These are phyloP conservation scores for Talaromyces funiculosus DNA, from an alignment of 2,329 filamentous ascomycete genomes.

Conservation along the genomic window DNA sequence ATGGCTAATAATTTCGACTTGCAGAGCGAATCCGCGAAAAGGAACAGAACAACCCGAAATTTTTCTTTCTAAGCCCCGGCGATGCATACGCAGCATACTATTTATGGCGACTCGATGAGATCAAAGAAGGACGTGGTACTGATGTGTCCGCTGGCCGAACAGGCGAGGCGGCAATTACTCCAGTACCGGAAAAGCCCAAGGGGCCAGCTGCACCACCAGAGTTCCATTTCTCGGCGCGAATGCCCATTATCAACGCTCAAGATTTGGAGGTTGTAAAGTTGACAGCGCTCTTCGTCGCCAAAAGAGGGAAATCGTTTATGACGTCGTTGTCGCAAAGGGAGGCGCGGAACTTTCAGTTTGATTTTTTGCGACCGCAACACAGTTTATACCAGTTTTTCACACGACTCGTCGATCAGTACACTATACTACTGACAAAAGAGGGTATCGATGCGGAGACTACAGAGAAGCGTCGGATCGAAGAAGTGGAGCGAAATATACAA, in stretches of 20 bases:
- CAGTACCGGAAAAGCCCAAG: slow-evolving; percentile 59
- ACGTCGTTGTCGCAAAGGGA: slow-evolving; percentile 84
- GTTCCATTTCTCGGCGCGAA: slow-evolving; percentile 89
- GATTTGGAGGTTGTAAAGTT: slow-evolving; percentile 70
- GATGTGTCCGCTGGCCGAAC: slow-evolving; percentile 69
- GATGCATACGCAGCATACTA: slow-evolving; percentile 89
- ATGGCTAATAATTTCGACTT: background rate
- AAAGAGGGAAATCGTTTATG: slow-evolving; percentile 88
- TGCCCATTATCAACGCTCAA: slow-evolving; percentile 94
- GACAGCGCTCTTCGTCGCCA: slow-evolving; percentile 86
- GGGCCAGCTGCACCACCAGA: slow-evolving; percentile 80
- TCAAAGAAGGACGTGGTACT: slow-evolving; percentile 76
- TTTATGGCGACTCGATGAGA: slow-evolving; percentile 81
- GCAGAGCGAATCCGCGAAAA: slow-evolving; percentile 75
- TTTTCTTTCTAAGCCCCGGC: slow-evolving; percentile 73
- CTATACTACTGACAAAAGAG: slow-evolving; percentile 64
- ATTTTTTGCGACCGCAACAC: slow-evolving; percentile 91
- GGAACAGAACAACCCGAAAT: slow-evolving; percentile 78
- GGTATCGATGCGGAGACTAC: slow-evolving; percentile 65
- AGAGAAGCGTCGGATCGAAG: slow-evolving; percentile 64
- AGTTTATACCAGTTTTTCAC: slow-evolving; percentile 95
- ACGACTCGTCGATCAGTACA: slow-evolving; percentile 87
- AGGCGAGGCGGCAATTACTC: slow-evolving; percentile 53
- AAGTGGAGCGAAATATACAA: slow-evolving; percentile 67
- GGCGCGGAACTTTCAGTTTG: slow-evolving; percentile 86